A percentile compares a stretch with the other conserved stretches of the same genome.
These are phyloP conservation scores for Lodderomyces orthopsilosis DNA, from an alignment of 1,139 yeast species.

Conservation along the genomic window DNA sequence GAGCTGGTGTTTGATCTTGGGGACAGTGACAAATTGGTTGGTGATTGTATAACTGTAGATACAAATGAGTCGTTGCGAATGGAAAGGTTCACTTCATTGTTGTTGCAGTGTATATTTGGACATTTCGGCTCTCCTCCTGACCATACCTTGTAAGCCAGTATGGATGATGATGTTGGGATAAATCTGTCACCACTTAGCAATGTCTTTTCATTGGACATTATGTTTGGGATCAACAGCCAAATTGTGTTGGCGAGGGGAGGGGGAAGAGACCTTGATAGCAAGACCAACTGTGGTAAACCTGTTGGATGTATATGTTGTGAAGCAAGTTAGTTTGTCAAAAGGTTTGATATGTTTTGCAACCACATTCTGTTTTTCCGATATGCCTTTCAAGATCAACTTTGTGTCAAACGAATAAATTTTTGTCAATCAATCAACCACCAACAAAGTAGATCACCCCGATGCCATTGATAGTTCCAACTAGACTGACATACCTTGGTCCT, in stretches of 20 bases:
- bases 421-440: not conserved
- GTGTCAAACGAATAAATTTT: not conserved
- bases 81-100: constrained; percentile 11
- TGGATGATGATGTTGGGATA: constrained; percentile 21
- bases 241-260: too few species aligned
- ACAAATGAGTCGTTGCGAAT: constrained; percentile 15
- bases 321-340: not conserved
- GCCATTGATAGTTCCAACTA: constrained; percentile 14
- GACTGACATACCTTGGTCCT: constrained; percentile 2
- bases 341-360: constrained; percentile 8
- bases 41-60: not conserved
- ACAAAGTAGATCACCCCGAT: constrained; percentile 4
- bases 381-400: not conserved
- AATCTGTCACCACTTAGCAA: constrained; percentile 17
- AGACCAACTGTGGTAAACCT: not conserved
- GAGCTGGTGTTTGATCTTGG: constrained; percentile 5
- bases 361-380: not conserved
- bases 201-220: not conserved
- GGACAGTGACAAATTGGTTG: constrained; percentile 6
- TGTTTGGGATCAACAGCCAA: too few species aligned
- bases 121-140: not conserved
- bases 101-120: not conserved
- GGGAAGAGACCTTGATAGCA: not conserved
- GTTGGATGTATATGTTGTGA: not conserved
- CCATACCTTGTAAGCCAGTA: constrained; percentile 18